These are phyloP conservation scores for Yarrowia sp. DNA, from an alignment of 805 yeast genomes.

Conservation along the genomic window DNA sequence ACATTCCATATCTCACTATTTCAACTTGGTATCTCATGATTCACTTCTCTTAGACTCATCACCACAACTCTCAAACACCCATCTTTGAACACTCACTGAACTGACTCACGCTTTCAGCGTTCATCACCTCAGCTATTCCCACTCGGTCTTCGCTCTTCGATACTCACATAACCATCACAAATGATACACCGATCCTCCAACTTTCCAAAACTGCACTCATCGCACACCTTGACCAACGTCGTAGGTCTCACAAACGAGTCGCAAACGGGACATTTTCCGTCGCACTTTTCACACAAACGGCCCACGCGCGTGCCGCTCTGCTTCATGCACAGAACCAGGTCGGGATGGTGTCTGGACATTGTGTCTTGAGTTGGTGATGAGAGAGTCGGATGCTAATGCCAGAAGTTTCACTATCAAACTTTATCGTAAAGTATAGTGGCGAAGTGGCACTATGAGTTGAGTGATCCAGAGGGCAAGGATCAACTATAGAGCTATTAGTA, in stretches of 20 bases:
- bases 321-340: slow-evolving; percentile 80
- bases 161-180: slow-evolving; percentile 60
- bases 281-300: slow-evolving; percentile 80
- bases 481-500: no score
- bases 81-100: no score
- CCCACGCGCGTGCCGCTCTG: slow-evolving; percentile 82
- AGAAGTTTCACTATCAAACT: slow-evolving; percentile 11
- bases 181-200: slow-evolving; percentile 71
- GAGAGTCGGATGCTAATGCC: background rate
- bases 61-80: no score
- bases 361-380: background rate
- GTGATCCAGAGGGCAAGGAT: no score
- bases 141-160: no score
- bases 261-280: slow-evolving; percentile 90
- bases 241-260: slow-evolving; percentile 82
- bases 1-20: no score
- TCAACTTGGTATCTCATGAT: no score
- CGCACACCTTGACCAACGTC: slow-evolving; percentile 74
- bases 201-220: slow-evolving; percentile 82
- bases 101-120: no score
- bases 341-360: slow-evolving; percentile 89
- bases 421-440: background rate
- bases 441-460: no score
- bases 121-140: no score
- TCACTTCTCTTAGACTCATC: no score